A percentile compares a stretch with the other conserved stretches of the same genome.
Conservation (phyloP, 805 yeast genomes). For the Kodamaea sagamina region DNA sequence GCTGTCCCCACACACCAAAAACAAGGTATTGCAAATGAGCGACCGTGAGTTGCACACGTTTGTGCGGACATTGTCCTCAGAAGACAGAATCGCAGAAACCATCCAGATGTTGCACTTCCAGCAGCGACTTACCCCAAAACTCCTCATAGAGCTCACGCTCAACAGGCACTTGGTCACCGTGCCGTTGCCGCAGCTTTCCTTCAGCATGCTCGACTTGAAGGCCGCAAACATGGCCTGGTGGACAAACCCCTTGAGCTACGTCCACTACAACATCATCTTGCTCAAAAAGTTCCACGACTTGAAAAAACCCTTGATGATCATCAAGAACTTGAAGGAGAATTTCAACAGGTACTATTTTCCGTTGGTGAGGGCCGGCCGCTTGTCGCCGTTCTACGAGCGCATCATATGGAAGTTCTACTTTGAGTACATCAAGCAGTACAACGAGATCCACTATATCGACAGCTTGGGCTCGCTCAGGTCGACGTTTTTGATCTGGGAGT, state of each 20-base stretch:
- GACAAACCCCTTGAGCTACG: conserved; percentile 24
- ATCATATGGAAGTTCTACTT: conserved; percentile 44
- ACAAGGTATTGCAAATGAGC: conserved; percentile 19
- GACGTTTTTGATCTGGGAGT: conserved; percentile 42
- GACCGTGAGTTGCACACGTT: conserved; percentile 22
- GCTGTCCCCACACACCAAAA: conserved; percentile 7
- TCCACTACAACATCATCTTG: conserved; percentile 32
- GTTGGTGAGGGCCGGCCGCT: conserved; percentile 20
- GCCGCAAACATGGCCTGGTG: conserved; percentile 22
- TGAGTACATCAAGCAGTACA: conserved; percentile 28
- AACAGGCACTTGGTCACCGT: conserved; percentile 23
- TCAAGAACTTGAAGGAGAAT: conserved; percentile 31
- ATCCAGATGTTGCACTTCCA: conserved; percentile 28
- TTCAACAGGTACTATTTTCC: conserved; percentile 29
- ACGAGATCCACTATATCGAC: conserved; percentile 27
- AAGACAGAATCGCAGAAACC: conserved; percentile 16
- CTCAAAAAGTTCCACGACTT: conserved; percentile 40
- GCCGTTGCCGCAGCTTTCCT: background rate
- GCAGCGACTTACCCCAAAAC: conserved; percentile 25
- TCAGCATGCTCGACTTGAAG: conserved; percentile 22
- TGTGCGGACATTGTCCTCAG: conserved; percentile 18
- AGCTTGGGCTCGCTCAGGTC: conserved; percentile 24
- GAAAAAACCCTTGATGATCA: conserved; percentile 32
- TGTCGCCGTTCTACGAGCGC: conserved; percentile 41
- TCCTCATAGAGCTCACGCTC: conserved; percentile 29